Evolutionary conservation across 2,329 filamentous ascomycete genomes (phyloP).

Genomic region (Penicillium sp.): DNA sequence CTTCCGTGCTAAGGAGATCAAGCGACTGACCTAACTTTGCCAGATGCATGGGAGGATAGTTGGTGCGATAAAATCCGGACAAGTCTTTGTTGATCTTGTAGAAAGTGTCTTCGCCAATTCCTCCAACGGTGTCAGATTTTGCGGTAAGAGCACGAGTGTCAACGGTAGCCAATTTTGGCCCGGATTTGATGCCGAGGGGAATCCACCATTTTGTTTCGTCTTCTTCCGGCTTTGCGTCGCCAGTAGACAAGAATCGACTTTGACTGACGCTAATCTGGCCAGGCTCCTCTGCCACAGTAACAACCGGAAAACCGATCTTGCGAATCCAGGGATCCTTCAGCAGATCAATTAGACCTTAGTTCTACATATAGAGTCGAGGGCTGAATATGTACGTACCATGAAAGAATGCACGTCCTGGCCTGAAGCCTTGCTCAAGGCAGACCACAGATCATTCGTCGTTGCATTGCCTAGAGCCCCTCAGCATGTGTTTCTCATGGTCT

Average conservation of each 20-base stretch:
- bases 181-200: slow-evolving; percentile 80
- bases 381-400: slow-evolving; percentile 58
- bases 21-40: slow-evolving; percentile 76
- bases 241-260: slow-evolving; percentile 84
- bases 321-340: slow-evolving; percentile 77
- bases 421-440: slow-evolving; percentile 80
- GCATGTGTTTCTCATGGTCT: not conserved
- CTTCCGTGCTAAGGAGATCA: slow-evolving; percentile 72
- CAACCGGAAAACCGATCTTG: slow-evolving; percentile 89
- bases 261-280: slow-evolving; percentile 81
- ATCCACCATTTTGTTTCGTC: slow-evolving; percentile 96
- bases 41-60: slow-evolving; percentile 83
- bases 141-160: slow-evolving; percentile 67
- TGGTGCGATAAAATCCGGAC: slow-evolving; percentile 87
- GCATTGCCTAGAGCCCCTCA: slow-evolving; percentile 59
- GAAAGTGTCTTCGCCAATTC: slow-evolving; percentile 68
- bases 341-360: slow-evolving; percentile 10
- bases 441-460: slow-evolving; percentile 88
- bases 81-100: slow-evolving; percentile 93
- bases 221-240: slow-evolving; percentile 86
- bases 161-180: slow-evolving; percentile 62
- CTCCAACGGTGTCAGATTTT: slow-evolving; percentile 72
- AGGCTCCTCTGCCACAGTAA: slow-evolving; percentile 80
- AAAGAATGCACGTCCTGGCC: slow-evolving; percentile 80
- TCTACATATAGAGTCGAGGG: not conserved